Conservation (phyloP, 768 basidiomycete species). For the Kondoa subrosea region DNA sequence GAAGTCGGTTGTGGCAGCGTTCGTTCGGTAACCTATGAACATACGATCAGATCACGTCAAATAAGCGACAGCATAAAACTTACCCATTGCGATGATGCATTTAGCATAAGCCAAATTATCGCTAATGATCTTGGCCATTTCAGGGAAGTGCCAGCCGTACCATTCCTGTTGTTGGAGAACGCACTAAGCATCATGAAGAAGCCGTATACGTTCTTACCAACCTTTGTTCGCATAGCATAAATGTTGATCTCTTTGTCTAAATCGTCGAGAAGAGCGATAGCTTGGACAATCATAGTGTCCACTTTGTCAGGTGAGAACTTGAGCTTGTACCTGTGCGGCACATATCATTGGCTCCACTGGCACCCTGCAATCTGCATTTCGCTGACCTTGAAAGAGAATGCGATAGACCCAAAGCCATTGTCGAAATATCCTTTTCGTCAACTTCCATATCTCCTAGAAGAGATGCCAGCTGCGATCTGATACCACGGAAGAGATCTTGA, state of each 20-base stretch:
- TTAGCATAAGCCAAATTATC: constrained; percentile 97
- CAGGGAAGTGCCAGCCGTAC: constrained; percentile 99
- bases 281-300: constrained; percentile 98
- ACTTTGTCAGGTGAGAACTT: constrained; percentile 99
- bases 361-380: not conserved
- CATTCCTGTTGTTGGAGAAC: constrained; percentile 57
- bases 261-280: constrained; percentile 92
- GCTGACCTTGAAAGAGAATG: constrained; percentile 81
- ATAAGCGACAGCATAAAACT: constrained; percentile 27
- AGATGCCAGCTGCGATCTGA: constrained; percentile 67
- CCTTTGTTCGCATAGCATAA: constrained; percentile 97
- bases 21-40: constrained; percentile 55
- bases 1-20: constrained; percentile 69
- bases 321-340: constrained; percentile 66
- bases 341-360: not conserved
- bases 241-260: constrained; percentile 99
- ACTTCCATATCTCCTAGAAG: constrained; percentile 39
- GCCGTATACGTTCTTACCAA: too few species aligned
- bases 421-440: constrained; percentile 54
- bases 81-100: constrained; percentile 68
- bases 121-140: constrained; percentile 93
- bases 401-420: constrained; percentile 92
- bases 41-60: constrained; percentile 3
- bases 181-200: constrained; percentile 1
- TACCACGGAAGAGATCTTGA: constrained; percentile 86